A percentile compares a stretch with the other conserved stretches of the same genome.
Conservation (phyloP, 306 rosid species). For the Herpetospermum pedunculosum region DNA sequence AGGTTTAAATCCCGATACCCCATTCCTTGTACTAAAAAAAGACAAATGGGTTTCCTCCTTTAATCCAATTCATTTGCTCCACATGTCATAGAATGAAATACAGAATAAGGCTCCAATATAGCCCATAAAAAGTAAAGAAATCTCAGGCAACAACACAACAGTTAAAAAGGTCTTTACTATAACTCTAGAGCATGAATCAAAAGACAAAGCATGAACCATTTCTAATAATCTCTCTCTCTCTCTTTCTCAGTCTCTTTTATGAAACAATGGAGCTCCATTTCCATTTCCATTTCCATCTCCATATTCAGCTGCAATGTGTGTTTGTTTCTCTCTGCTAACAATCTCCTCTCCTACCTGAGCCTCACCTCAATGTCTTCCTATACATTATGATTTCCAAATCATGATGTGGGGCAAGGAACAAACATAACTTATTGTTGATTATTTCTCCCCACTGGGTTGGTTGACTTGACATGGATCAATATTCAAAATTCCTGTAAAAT, state of each 20-base stretch:
- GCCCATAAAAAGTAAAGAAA: neutral
- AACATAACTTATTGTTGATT: neutral
- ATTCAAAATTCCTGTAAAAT: neutral
- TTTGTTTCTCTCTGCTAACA: conserved; percentile 1
- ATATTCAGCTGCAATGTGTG: neutral
- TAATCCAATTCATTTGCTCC: neutral
- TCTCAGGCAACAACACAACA: neutral
- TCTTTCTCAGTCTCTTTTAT: neutral
- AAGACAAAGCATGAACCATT: neutral
- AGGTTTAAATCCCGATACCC: too few relatives aligned
- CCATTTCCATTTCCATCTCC: neutral
- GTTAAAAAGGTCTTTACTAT: neutral
- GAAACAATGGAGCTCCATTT: neutral
- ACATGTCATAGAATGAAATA: neutral
- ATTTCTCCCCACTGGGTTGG: conserved; percentile 2
- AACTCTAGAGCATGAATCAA: neutral
- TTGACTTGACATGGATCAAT: neutral
- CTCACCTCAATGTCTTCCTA: neutral
- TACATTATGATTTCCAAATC: neutral
- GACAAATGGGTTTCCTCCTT: too few relatives aligned
- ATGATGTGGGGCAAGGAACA: conserved; percentile 2
- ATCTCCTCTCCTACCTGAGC: neutral
- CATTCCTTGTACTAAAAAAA: too few relatives aligned
- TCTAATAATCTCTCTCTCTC: neutral
- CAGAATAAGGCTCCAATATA: neutral